These are phyloP conservation scores for Metarhizium guizhouense DNA, from an alignment of 2,329 filamentous ascomycete species.

Conservation along the genomic window DNA sequence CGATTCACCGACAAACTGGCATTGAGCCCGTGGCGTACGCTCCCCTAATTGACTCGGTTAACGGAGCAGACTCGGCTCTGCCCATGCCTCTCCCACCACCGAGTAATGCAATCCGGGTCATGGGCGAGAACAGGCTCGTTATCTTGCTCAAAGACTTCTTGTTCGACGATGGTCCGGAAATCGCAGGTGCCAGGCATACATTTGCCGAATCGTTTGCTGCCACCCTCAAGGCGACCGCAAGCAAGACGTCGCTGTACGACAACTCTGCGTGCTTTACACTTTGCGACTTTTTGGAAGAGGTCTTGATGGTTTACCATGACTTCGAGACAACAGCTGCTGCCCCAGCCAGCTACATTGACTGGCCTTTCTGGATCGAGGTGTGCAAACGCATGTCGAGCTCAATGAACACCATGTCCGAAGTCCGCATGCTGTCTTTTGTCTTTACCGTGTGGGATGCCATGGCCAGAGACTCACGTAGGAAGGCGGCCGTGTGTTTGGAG, in stretches of 20 bases:
- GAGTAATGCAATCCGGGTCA: slow-evolving; percentile 63
- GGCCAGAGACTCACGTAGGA: slow-evolving; percentile 54
- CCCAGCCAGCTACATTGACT: slow-evolving; percentile 51
- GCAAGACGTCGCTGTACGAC: slow-evolving; percentile 70
- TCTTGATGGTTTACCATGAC: slow-evolving; percentile 52
- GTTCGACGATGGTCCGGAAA: slow-evolving; percentile 32
- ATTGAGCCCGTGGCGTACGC: slow-evolving; percentile 32
- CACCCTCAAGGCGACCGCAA: slow-evolving; percentile 64
- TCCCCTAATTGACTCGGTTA: slow-evolving; percentile 34
- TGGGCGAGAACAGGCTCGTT: slow-evolving; percentile 83
- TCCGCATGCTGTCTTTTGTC: slow-evolving; percentile 73
- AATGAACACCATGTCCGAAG: slow-evolving; percentile 83
- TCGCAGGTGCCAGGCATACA: slow-evolving; percentile 46
- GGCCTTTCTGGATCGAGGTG: slow-evolving; percentile 78
- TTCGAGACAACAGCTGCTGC: slow-evolving; percentile 32
- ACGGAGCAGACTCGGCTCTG: slow-evolving; percentile 54
- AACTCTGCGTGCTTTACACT: slow-evolving; percentile 78
- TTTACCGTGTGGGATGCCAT: slow-evolving; percentile 73
- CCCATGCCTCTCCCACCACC: slow-evolving; percentile 55
- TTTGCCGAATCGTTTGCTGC: slow-evolving; percentile 70
- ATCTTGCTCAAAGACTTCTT: slow-evolving; percentile 76
- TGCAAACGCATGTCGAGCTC: slow-evolving; percentile 72
- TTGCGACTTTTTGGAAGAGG: slow-evolving; percentile 86
- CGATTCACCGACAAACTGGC: slow-evolving; percentile 65
- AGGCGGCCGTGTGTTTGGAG: slow-evolving; percentile 59